phyloP scores from a whole-genome alignment of 1,284 basidiomycete genomes.

The Trichosporon asahii region DNA sequence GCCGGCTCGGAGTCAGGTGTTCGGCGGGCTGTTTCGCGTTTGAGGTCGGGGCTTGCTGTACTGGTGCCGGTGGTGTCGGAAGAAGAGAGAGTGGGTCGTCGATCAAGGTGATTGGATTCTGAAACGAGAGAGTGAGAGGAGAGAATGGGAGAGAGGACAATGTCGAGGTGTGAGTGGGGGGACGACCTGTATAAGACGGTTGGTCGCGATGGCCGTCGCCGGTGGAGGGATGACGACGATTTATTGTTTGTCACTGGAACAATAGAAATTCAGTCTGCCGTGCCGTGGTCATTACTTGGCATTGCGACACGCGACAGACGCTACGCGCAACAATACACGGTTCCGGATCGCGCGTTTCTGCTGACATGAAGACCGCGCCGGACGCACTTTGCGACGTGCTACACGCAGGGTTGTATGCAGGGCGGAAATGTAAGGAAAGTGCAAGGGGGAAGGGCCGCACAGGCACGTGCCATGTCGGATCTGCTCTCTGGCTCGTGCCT shows the following conservation, averaged over 20 bases:
- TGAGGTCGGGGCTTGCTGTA: not conserved
- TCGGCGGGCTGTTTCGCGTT: not conserved
- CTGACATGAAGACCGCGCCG: not conserved
- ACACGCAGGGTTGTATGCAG: not conserved
- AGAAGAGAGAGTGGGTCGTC: too few relatives aligned
- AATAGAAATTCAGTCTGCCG: not conserved
- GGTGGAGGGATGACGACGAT: constrained; percentile 8
- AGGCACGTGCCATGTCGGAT: not conserved
- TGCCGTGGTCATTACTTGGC: not conserved
- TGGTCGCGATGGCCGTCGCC: not conserved
- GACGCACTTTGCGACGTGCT: not conserved
- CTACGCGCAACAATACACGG: not conserved
- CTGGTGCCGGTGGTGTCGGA: too few relatives aligned
- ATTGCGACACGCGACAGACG: too few relatives aligned
- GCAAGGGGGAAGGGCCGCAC: not conserved
- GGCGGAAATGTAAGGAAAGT: not conserved
- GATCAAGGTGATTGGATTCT: not conserved
- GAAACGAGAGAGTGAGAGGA: too few relatives aligned
- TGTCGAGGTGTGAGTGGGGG: too few relatives aligned
- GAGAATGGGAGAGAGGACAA: too few relatives aligned
- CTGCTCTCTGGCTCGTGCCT: not conserved
- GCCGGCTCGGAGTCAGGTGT: too few relatives aligned
- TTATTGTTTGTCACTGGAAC: not conserved
- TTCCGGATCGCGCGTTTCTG: not conserved
- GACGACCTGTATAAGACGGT: too few relatives aligned